phyloP scores from a whole-genome alignment of 2,329 filamentous ascomycete genomes.

The Aspergillus aculeatus region DNA sequence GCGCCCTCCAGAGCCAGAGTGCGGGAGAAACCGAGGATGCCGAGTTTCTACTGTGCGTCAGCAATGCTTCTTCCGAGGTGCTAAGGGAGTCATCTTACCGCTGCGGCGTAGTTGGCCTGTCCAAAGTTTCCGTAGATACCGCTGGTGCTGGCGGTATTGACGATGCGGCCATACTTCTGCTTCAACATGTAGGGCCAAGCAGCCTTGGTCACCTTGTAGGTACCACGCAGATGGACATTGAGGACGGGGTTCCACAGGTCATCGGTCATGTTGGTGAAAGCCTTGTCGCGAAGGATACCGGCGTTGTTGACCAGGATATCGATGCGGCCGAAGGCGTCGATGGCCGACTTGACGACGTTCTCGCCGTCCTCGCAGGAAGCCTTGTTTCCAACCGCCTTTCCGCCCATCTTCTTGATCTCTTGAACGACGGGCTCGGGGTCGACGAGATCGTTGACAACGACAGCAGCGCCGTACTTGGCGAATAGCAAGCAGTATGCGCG shows the following conservation, averaged over 20 bases:
- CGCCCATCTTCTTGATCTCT: conserved; percentile 87
- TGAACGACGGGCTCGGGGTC: conserved; percentile 87
- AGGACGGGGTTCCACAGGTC: conserved; percentile 88
- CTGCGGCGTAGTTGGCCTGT: conserved; percentile 94
- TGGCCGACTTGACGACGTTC: conserved; percentile 83
- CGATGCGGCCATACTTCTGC: conserved; percentile 95
- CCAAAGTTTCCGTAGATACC: conserved; percentile 99
- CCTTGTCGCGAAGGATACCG: conserved; percentile 95
- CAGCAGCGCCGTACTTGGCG: conserved; percentile 74
- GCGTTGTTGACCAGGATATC: conserved; percentile 98
- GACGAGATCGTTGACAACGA: conserved; percentile 94
- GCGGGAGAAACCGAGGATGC: conserved; percentile 92
- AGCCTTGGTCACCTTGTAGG: conserved; percentile 95
- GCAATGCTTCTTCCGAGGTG: background rate
- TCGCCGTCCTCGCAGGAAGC: conserved; percentile 92
- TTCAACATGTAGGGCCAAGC: conserved; percentile 97
- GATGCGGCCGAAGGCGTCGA: conserved; percentile 88
- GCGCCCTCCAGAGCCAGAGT: conserved; percentile 87
- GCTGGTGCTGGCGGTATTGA: conserved; percentile 95
- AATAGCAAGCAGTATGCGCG: conserved; percentile 87
- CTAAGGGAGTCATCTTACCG: conserved; percentile 56
- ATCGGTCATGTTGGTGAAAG: conserved; percentile 97
- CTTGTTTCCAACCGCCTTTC: conserved; percentile 89
- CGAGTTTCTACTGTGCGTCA: conserved; percentile 63
- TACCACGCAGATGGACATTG: conserved; percentile 88